Conservation (phyloP, 345 rosid genomes). For the Brassica incana region DNA sequence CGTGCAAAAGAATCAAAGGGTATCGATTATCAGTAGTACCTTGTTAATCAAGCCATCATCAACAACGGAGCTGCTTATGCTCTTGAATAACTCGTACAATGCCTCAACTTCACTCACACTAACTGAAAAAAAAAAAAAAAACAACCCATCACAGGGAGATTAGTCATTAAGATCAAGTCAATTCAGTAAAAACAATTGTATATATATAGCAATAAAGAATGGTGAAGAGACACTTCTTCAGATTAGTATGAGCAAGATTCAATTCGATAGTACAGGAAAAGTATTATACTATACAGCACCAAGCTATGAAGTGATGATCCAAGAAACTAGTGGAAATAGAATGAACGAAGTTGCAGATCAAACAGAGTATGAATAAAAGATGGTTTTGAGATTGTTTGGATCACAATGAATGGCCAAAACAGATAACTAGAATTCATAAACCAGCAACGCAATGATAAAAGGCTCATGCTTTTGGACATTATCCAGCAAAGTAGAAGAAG, state of each 20-base stretch:
- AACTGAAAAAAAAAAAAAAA: slow-evolving; percentile 54
- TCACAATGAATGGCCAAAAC: neutral
- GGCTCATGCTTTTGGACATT: neutral
- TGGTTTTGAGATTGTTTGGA: too few species aligned
- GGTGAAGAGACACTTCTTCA: slow-evolving; percentile 10
- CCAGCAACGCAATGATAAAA: neutral
- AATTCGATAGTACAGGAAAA: neutral
- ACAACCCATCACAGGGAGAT: neutral
- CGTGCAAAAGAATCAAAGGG: neutral
- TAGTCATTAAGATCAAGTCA: neutral
- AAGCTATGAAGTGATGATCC: neutral
- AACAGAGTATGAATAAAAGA: neutral
- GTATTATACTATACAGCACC: neutral
- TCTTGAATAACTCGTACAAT: slow-evolving; percentile 88
- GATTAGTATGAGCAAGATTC: slow-evolving; percentile 12
- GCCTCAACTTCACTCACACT: slow-evolving; percentile 99
- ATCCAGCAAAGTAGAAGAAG: neutral
- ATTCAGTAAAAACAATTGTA: neutral
- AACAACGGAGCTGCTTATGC: slow-evolving; percentile 91
- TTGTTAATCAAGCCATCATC: slow-evolving; percentile 97
- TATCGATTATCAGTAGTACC: slow-evolving; percentile 53
- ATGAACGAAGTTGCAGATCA: slow-evolving; percentile 4
- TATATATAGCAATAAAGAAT: neutral
- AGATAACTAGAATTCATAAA: neutral
- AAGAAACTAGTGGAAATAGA: neutral